Conservation (phyloP, 306 rosid genomes). For the Morella rubra region DNA sequence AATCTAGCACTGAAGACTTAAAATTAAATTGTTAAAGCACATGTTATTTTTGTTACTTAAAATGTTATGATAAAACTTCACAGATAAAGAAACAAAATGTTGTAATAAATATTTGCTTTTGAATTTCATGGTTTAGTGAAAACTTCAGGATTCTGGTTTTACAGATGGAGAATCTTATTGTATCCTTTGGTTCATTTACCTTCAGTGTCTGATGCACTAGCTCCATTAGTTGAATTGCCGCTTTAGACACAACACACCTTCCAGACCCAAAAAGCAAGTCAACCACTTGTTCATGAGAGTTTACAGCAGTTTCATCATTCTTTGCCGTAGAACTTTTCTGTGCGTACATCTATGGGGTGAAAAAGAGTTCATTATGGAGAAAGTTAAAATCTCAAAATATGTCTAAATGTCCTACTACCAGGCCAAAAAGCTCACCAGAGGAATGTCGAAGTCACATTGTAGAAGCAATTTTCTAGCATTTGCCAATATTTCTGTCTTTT, state of each 20-base stretch:
- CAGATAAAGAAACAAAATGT: background rate
- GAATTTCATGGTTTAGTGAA: conserved; percentile 1
- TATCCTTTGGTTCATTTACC: conserved; percentile 41
- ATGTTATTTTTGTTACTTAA: background rate
- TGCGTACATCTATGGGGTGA: conserved; percentile 50
- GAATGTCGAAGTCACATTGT: conserved; percentile 75
- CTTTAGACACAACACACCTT: conserved; percentile 80
- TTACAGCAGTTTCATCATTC: conserved; percentile 36
- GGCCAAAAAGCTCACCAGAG: conserved; percentile 54
- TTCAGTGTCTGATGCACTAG: conserved; percentile 82
- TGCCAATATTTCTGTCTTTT: conserved; percentile 79
- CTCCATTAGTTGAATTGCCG: conserved; percentile 73
- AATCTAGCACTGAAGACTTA: background rate
- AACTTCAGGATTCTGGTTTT: background rate
- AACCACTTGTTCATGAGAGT: conserved; percentile 55
- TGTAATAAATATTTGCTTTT: background rate
- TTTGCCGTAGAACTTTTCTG: conserved; percentile 47
- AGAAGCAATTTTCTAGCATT: conserved; percentile 82
- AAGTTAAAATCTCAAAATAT: conserved; percentile 23
- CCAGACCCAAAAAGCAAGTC: conserved; percentile 81
- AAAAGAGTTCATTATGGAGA: conserved; percentile 24
- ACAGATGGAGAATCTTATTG: background rate
- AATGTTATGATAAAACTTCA: background rate
- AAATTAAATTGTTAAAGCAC: background rate
- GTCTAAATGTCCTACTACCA: conserved; percentile 17